phyloP scores from a whole-genome alignment of 768 basidiomycete genomes.

The Daedalea quercina region DNA sequence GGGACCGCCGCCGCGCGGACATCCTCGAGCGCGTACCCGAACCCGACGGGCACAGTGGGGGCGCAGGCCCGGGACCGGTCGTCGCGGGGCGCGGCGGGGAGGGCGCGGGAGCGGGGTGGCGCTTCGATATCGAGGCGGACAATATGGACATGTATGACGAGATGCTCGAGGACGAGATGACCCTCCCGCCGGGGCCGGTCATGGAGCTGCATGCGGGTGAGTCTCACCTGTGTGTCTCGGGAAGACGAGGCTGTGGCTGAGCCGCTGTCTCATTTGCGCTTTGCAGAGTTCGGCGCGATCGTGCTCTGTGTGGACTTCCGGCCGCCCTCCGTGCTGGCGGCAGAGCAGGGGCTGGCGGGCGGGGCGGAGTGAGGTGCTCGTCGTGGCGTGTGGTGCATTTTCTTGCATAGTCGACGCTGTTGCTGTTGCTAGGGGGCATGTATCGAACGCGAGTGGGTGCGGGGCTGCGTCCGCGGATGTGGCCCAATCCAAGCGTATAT shows the following conservation, averaged over 20 bases:
- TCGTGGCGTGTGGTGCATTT: too few relatives aligned
- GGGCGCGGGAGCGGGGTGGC: not conserved
- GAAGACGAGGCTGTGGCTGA: not conserved
- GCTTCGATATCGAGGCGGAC: not conserved
- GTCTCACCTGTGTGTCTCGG: not conserved
- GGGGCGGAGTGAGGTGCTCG: too few relatives aligned
- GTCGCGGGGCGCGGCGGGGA: too few relatives aligned
- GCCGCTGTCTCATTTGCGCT: too few relatives aligned
- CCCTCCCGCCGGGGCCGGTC: not conserved
- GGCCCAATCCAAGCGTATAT: too few relatives aligned
- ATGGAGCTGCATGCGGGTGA: not conserved
- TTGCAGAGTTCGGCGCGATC: not conserved
- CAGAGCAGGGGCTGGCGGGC: too few relatives aligned
- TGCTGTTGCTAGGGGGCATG: too few relatives aligned
- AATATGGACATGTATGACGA: not conserved
- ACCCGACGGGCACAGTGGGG: too few relatives aligned
- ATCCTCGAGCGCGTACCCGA: not conserved
- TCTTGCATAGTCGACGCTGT: too few relatives aligned
- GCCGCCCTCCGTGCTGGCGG: not conserved
- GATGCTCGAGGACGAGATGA: not conserved
- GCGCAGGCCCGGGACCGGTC: too few relatives aligned
- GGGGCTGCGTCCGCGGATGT: too few relatives aligned
- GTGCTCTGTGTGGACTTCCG: not conserved
- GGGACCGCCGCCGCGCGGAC: slow-evolving; percentile 1
- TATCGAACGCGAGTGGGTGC: too few relatives aligned